Conservation (phyloP, 805 yeast species). For the Candida endomychidarum region DNA sequence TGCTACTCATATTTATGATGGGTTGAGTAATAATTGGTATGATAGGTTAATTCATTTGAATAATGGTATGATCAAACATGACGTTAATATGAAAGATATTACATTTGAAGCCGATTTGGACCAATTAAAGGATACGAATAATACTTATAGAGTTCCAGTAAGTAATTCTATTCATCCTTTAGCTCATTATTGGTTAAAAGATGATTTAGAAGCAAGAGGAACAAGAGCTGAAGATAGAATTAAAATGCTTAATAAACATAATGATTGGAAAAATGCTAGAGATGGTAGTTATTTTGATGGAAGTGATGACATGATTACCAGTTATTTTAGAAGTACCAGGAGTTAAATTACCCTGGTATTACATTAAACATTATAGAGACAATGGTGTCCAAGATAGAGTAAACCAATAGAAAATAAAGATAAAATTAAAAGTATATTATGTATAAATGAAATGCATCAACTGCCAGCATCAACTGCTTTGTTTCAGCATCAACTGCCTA, state of each 20-base stretch:
- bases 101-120: constrained; percentile 18
- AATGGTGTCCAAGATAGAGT: too few relatives aligned
- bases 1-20: constrained; percentile 97
- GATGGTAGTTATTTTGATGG: constrained; percentile 46
- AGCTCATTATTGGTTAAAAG: constrained; percentile 64
- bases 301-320: constrained; percentile 41
- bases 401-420: constrained; percentile 8
- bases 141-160: constrained; percentile 36
- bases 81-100: constrained; percentile 30
- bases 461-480: too few relatives aligned
- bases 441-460: too few relatives aligned
- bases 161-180: constrained; percentile 67
- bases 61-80: constrained; percentile 55
- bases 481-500: constrained; percentile 1
- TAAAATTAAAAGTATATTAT: neutral
- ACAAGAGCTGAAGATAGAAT: constrained; percentile 46
- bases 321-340: constrained; percentile 54
- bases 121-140: constrained; percentile 11
- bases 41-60: constrained; percentile 76
- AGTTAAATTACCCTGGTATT: constrained; percentile 16
- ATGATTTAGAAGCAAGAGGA: constrained; percentile 56
- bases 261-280: constrained; percentile 55
- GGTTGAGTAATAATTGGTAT: constrained; percentile 82
- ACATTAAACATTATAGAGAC: neutral
- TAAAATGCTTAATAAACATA: constrained; percentile 41